phyloP scores from a whole-genome alignment of 2,329 filamentous ascomycete genomes.

The Ceratocystis cacaofunesta region DNA sequence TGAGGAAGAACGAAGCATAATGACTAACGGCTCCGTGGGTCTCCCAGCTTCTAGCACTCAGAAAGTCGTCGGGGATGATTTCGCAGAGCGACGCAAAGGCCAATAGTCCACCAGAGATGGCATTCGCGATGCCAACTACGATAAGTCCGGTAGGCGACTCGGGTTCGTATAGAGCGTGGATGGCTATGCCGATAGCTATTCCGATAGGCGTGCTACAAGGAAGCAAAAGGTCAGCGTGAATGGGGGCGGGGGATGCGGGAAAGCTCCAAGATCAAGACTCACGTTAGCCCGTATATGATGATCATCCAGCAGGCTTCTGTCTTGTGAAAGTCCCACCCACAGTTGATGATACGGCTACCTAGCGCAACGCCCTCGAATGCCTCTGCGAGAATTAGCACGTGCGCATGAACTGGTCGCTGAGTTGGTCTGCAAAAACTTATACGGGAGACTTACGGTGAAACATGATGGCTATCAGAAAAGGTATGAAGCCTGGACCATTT shows the following conservation, averaged over 20 bases:
- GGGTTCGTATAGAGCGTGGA: slow-evolving; percentile 57
- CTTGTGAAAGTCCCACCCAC: slow-evolving; percentile 30
- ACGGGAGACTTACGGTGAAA: slow-evolving; percentile 43
- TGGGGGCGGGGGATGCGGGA: background rate
- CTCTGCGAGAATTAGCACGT: slow-evolving; percentile 22
- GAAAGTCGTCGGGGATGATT: slow-evolving; percentile 56
- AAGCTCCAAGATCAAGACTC: slow-evolving; percentile 21
- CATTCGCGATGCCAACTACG: slow-evolving; percentile 61
- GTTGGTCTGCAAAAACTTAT: background rate
- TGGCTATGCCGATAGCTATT: slow-evolving; percentile 55
- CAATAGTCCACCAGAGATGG: slow-evolving; percentile 55
- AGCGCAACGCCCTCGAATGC: slow-evolving; percentile 44
- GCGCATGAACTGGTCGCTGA: slow-evolving; percentile 13
- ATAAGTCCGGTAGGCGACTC: slow-evolving; percentile 49
- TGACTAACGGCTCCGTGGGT: slow-evolving; percentile 38
- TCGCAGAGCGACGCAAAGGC: slow-evolving; percentile 59
- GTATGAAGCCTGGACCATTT: slow-evolving; percentile 58
- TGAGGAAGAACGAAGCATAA: slow-evolving; percentile 39
- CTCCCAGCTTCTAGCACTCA: slow-evolving; percentile 49
- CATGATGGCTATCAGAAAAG: slow-evolving; percentile 63
- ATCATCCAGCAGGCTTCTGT: slow-evolving; percentile 43
- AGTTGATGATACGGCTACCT: slow-evolving; percentile 46
- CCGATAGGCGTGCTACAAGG: slow-evolving; percentile 48
- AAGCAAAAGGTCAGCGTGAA: background rate
- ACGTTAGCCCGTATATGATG: slow-evolving; percentile 40